Evolutionary conservation across 2,329 filamentous ascomycete species (phyloP).

Genomic region (Bipolaris gigantea): DNA sequence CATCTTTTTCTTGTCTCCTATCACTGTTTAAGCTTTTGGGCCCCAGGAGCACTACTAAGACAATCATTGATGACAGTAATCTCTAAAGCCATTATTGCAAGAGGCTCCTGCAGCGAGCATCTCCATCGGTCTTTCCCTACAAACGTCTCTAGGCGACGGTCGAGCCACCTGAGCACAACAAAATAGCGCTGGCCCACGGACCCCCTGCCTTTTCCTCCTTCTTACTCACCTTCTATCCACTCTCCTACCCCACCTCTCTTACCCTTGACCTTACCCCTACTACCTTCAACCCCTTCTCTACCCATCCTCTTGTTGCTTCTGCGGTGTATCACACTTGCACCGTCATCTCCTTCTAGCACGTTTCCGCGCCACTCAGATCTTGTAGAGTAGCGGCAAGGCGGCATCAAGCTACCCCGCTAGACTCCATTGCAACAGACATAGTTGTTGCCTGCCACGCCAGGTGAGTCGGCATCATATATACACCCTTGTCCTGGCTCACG

Average conservation of each 20-base stretch:
- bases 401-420: neutral
- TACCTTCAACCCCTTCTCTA: slow-evolving; percentile 4
- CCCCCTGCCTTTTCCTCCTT: slow-evolving; percentile 14
- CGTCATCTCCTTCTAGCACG: neutral
- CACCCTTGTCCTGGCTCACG: neutral
- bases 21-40: slow-evolving; percentile 1
- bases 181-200: slow-evolving; percentile 11
- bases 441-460: neutral
- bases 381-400: neutral
- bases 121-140: slow-evolving; percentile 17
- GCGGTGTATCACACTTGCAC: neutral
- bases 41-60: slow-evolving; percentile 25
- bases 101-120: slow-evolving; percentile 22
- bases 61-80: slow-evolving; percentile 30
- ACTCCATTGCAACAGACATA: neutral
- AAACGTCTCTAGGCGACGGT: slow-evolving; percentile 9
- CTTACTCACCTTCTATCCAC: slow-evolving; percentile 7
- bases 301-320: neutral
- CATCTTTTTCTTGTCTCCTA: slow-evolving; percentile 4
- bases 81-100: slow-evolving; percentile 24
- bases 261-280: slow-evolving; percentile 9
- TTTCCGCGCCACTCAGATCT: neutral
- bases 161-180: slow-evolving; percentile 22
- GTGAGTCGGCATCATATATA: neutral
- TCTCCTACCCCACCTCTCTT: slow-evolving; percentile 2